A percentile compares a stretch with the other conserved stretches of the same genome.
These are phyloP conservation scores for Reutealis trisperma DNA, from an alignment of 345 rosid species.

Conservation along the genomic window DNA sequence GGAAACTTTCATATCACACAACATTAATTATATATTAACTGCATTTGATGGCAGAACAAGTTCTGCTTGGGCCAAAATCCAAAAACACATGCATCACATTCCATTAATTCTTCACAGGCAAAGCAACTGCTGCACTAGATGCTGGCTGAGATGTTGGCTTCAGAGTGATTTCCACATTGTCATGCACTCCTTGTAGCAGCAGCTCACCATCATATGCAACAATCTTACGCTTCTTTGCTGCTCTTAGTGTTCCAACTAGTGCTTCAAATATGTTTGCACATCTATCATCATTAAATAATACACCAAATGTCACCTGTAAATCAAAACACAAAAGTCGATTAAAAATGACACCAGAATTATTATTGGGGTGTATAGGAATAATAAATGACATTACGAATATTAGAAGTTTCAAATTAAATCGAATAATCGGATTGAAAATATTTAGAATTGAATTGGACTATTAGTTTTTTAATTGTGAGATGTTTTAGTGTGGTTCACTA, in stretches of 20 bases:
- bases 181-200: slow-evolving; percentile 92
- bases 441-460: too few species aligned
- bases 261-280: slow-evolving; percentile 98
- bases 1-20: background rate
- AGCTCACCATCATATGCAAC: slow-evolving; percentile 74
- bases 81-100: background rate
- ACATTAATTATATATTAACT: background rate
- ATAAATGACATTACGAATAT: too few species aligned
- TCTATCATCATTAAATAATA: slow-evolving; percentile 76
- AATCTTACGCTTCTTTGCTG: slow-evolving; percentile 85
- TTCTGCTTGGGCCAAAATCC: background rate
- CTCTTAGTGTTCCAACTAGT: slow-evolving; percentile 87
- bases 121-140: background rate
- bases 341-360: background rate
- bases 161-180: slow-evolving; percentile 76
- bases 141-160: slow-evolving; percentile 49
- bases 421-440: too few species aligned
- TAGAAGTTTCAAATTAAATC: too few species aligned
- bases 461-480: too few species aligned
- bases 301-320: slow-evolving; percentile 83
- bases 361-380: background rate
- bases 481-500: too few species aligned
- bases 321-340: slow-evolving; percentile 2
- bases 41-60: background rate
- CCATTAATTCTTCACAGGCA: slow-evolving; percentile 19